Percentiles rank a stretch among this genome's conserved stretches.
Evolutionary conservation across 495 filamentous ascomycete species (phyloP).

Genomic region (Hypoxylon crocopeplum): DNA sequence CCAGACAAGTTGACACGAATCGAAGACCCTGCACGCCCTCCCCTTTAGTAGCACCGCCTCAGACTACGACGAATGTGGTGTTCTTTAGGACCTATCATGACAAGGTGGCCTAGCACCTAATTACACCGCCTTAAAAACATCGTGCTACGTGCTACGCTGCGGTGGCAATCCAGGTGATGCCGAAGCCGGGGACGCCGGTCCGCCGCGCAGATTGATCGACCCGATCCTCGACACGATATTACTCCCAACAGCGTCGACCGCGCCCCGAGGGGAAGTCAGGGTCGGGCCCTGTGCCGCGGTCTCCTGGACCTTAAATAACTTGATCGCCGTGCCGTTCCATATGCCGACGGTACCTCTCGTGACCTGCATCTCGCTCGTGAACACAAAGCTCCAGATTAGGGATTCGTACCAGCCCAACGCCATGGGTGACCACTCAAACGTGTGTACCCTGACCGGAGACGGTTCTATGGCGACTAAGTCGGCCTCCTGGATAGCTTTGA

Average conservation of each 20-base stretch:
- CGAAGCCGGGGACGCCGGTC: conserved; percentile 9
- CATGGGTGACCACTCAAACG: conserved; percentile 94
- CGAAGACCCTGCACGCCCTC: conserved; percentile 5
- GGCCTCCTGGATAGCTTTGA: conserved; percentile 50
- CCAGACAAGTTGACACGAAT: conserved; percentile 19
- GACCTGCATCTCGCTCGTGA: conserved; percentile 86
- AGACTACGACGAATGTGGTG: background rate
- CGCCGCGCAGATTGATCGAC: conserved; percentile 66
- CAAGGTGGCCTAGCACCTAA: background rate
- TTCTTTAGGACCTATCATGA: background rate
- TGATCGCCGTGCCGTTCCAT: conserved; percentile 90
- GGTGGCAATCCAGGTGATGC: conserved; percentile 35
- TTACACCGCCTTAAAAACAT: background rate
- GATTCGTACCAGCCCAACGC: conserved; percentile 97
- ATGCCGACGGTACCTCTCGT: conserved; percentile 89
- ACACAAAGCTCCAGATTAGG: conserved; percentile 94
- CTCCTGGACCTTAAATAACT: conserved; percentile 89
- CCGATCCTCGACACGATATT: conserved; percentile 90
- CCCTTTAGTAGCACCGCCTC: background rate
- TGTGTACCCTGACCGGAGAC: conserved; percentile 77
- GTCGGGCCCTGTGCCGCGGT: conserved; percentile 79
- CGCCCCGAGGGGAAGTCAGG: conserved; percentile 82
- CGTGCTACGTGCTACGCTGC: conserved; percentile 23
- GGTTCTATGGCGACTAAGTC: conserved; percentile 71
- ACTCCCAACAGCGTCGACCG: conserved; percentile 93